phyloP scores from a whole-genome alignment of 352 stramenopile species.

The Phytophthora sansomeana region DNA sequence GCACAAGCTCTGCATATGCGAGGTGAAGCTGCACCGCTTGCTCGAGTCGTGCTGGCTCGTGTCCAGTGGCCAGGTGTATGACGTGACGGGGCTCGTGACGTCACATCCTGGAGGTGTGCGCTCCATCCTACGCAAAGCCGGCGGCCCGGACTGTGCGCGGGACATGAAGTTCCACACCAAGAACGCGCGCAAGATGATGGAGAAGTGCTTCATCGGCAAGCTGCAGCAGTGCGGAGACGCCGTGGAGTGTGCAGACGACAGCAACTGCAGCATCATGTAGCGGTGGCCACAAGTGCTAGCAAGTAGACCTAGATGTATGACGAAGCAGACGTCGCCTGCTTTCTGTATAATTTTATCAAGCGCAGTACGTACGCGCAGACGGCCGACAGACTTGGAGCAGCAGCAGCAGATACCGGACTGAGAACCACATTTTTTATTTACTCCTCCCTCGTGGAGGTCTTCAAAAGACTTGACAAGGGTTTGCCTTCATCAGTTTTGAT shows the following conservation, averaged over 20 bases:
- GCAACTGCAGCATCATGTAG: slow-evolving; percentile 85
- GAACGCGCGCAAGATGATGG: slow-evolving; percentile 73
- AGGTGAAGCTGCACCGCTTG: slow-evolving; percentile 87
- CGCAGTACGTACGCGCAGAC: no score
- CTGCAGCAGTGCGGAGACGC: slow-evolving; percentile 67
- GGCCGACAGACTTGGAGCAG: background rate
- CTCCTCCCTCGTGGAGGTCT: background rate
- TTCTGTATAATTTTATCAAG: slow-evolving; percentile 41
- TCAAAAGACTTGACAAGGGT: slow-evolving; percentile 2
- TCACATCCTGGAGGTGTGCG: slow-evolving; percentile 79
- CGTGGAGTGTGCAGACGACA: slow-evolving; percentile 29
- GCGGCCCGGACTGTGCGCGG: slow-evolving; percentile 71
- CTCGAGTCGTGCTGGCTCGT: slow-evolving; percentile 96
- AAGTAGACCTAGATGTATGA: slow-evolving; percentile 35
- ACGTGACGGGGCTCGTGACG: slow-evolving; percentile 82
- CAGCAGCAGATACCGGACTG: slow-evolving; percentile 1
- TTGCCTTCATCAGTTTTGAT: slow-evolving; percentile 1
- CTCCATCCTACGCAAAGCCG: slow-evolving; percentile 85
- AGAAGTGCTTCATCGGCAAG: slow-evolving; percentile 86
- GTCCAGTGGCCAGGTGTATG: slow-evolving; percentile 87
- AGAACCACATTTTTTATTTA: slow-evolving; percentile 36
- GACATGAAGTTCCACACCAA: slow-evolving; percentile 90
- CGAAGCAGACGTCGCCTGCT: no score
- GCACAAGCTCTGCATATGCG: slow-evolving; percentile 81
- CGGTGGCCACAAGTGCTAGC: no score